Evolutionary conservation across 495 filamentous ascomycete genomes (phyloP), one percentile per base, ranked within the genome.

Genomic region (Jackrogersella minutella): DNA sequence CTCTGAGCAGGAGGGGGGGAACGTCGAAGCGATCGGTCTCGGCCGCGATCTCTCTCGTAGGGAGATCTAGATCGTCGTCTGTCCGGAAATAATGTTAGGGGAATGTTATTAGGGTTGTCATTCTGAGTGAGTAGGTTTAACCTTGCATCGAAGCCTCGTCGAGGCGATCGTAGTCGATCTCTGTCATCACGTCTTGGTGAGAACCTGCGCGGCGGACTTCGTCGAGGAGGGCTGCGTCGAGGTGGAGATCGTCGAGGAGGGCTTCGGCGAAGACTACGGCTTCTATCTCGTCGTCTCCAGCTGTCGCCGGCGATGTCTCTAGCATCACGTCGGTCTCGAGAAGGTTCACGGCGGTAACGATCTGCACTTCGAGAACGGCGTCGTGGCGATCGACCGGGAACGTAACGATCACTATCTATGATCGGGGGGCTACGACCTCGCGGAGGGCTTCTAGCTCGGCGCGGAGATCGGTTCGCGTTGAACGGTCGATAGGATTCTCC

Each of bases 401-500:
- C 56, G 43, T 76, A 76, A 52, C 77, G 49, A 39, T 79, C 78
- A 47, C 79, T 74, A 16, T 79, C 79, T 58, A 76, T 57, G 7
- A 73, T 70, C 0, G 80, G 77, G 22, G 72, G 71, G 40, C 74
- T 73, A 33, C 74, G 70, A 43, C 67, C 79, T 58, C 79, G 74
- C 1, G 73, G 37, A 0, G 81, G 80, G 62, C 79, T 82, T 57
- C 78, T 74, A 34, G 73, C 73, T 30, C 77, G 74, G 30, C 77
- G 79, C 10, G 81, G 80, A 21, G 79, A 78, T 22, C 81, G 79
- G 57, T 79, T 78, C 5, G 81, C 76, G 59, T 80, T 81, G 51
- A 76, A 79, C 3, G 84, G 84, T 31, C 83, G 71, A 64, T 85
- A 86, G 14, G 81, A 83, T 73, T 86, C 84, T 0, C 84, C 84